Conservation (phyloP, 2,329 filamentous ascomycete genomes). For the Helicocarpus griseus region DNA sequence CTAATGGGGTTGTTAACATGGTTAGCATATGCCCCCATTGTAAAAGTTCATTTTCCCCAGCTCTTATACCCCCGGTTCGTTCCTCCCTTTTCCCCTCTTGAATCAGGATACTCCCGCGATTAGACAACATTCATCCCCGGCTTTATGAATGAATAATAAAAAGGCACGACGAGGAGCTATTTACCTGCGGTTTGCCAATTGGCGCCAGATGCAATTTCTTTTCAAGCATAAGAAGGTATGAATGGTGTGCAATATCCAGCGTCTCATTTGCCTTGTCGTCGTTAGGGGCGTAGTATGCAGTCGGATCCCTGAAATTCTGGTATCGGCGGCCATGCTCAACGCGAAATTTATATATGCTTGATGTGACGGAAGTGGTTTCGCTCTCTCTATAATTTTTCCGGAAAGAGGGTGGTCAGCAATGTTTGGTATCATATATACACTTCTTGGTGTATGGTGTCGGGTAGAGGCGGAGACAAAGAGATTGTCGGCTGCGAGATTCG, state of each 20-base stretch:
- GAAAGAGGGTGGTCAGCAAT: not conserved
- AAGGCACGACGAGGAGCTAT: not conserved
- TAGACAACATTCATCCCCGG: too few species aligned
- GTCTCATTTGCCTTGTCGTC: slow-evolving; percentile 14
- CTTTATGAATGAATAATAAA: not conserved
- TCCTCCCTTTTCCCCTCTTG: too few species aligned
- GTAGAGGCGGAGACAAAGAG: not conserved
- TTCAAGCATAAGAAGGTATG: slow-evolving; percentile 39
- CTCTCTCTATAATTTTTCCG: not conserved
- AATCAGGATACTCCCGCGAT: not conserved
- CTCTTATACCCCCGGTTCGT: too few species aligned
- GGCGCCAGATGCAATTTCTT: slow-evolving; percentile 39
- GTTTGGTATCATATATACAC: too few species aligned
- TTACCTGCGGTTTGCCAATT: slow-evolving; percentile 24
- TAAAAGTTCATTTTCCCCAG: too few species aligned
- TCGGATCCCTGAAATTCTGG: not conserved
- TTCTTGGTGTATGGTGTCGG: too few species aligned
- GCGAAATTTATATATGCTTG: slow-evolving; percentile 1
- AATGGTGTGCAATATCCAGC: slow-evolving; percentile 20
- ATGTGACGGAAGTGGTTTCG: not conserved
- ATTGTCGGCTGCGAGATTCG: not conserved
- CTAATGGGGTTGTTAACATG: not conserved
- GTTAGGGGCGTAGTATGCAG: slow-evolving; percentile 6
- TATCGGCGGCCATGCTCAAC: slow-evolving; percentile 1
- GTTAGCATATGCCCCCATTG: not conserved